Evolutionary conservation across 2,329 filamentous ascomycete genomes (phyloP).

Genomic region (Fusarium sp.): DNA sequence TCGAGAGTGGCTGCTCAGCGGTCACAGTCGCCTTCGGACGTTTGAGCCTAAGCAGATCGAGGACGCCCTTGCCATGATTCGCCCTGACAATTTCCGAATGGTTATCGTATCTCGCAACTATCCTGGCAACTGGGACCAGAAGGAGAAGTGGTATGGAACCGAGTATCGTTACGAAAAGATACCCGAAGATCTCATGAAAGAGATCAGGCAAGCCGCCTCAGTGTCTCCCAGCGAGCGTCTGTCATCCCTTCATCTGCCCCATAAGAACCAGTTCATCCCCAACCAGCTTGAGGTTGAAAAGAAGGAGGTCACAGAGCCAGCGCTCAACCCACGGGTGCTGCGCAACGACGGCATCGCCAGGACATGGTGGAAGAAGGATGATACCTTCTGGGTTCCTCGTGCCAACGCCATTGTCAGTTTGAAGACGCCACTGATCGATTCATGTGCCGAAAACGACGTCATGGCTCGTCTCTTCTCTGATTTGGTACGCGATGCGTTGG

Average conservation of each 20-base stretch:
- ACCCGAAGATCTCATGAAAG: conserved; percentile 77
- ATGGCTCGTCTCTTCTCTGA: conserved; percentile 86
- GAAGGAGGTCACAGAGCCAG: conserved; percentile 83
- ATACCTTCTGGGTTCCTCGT: conserved; percentile 98
- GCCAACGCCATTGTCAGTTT: conserved; percentile 87
- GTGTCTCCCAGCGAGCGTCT: conserved; percentile 70
- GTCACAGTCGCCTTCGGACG: conserved; percentile 78
- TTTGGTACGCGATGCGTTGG: conserved; percentile 86
- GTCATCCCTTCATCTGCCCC: conserved; percentile 83
- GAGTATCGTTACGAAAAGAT: conserved; percentile 90
- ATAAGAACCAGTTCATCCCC: conserved; percentile 96
- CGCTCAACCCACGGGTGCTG: conserved; percentile 81
- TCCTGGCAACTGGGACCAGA: conserved; percentile 86
- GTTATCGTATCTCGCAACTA: conserved; percentile 85
- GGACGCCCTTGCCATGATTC: conserved; percentile 77
- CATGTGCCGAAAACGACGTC: conserved; percentile 81
- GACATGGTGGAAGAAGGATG: conserved; percentile 98
- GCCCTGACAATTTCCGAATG: conserved; percentile 90
- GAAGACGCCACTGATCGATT: conserved; percentile 81
- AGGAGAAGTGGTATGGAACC: conserved; percentile 98
- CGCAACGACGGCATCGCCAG: conserved; percentile 84
- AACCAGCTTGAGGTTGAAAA: conserved; percentile 94
- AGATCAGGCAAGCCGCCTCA: conserved; percentile 74
- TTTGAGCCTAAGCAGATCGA: conserved; percentile 85
- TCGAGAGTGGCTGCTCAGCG: conserved; percentile 88